A percentile compares a stretch with the other conserved stretches of the same genome.
Evolutionary conservation across 768 basidiomycete genomes (phyloP).

Genomic region (Lentinus tigrinus): DNA sequence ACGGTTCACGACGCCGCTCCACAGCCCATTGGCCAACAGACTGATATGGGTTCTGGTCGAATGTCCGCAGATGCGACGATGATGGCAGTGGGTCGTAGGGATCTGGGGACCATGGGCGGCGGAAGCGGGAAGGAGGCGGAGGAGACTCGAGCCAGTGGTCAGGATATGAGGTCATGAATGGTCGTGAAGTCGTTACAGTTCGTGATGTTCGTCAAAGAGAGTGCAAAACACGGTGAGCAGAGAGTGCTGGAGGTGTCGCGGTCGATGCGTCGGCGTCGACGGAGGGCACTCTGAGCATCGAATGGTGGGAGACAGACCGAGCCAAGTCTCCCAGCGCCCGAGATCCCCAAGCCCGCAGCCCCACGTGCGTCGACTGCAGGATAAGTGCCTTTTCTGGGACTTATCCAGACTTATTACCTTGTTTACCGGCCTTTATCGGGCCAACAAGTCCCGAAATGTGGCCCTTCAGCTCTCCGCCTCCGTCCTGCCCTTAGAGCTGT

Average conservation of each 20-base stretch:
- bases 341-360: neutral
- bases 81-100: constrained; percentile 41
- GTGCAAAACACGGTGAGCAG: neutral
- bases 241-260: neutral
- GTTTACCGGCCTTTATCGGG: too few relatives aligned
- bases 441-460: neutral
- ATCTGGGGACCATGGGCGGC: constrained; percentile 68
- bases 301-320: neutral
- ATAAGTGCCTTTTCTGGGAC: neutral
- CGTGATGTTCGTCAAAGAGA: neutral
- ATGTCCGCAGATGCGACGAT: constrained; percentile 27
- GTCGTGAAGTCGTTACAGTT: constrained; percentile 5
- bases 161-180: constrained; percentile 26
- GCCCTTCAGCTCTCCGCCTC: neutral
- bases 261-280: neutral
- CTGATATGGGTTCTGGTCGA: constrained; percentile 19
- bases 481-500: neutral
- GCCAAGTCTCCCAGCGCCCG: neutral
- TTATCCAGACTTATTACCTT: neutral
- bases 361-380: constrained; percentile 7
- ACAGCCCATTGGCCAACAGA: constrained; percentile 17
- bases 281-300: neutral
- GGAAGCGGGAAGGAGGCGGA: constrained; percentile 52
- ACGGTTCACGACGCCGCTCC: constrained; percentile 41
- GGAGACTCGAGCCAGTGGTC: constrained; percentile 46